Conservation (phyloP, 345 rosid species). For the Carallia pectinifolia region DNA sequence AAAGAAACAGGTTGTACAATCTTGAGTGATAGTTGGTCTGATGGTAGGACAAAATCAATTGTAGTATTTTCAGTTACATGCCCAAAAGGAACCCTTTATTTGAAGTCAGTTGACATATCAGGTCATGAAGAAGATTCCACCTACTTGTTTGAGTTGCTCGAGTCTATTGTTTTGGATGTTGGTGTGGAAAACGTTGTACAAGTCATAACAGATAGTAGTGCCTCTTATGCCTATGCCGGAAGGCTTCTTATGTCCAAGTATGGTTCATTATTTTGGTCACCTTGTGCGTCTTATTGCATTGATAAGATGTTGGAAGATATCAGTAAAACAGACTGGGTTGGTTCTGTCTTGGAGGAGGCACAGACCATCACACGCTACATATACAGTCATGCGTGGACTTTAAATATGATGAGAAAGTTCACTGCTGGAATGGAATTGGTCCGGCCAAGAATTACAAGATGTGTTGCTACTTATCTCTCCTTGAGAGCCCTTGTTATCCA, state of each 20-base stretch:
- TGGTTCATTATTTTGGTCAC: constrained; percentile 29
- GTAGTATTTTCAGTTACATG: constrained; percentile 24
- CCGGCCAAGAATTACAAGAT: constrained; percentile 23
- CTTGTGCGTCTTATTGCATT: constrained; percentile 28
- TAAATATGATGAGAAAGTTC: constrained; percentile 28
- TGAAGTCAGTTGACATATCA: constrained; percentile 31
- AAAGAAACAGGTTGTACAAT: constrained; percentile 31
- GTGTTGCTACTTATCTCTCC: constrained; percentile 20
- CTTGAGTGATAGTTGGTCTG: constrained; percentile 25
- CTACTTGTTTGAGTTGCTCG: constrained; percentile 28
- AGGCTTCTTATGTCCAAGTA: constrained; percentile 32
- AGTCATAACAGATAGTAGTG: constrained; percentile 20
- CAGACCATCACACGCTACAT: constrained; percentile 17
- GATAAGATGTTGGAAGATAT: constrained; percentile 32
- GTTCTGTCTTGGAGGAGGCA: constrained; percentile 23
- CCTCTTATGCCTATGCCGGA: constrained; percentile 24
- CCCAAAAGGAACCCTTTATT: constrained; percentile 24
- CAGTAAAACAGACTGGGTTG: constrained; percentile 23
- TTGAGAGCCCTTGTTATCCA: constrained; percentile 26
- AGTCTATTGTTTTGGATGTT: constrained; percentile 27
- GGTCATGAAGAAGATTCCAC: constrained; percentile 29
- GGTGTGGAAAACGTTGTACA: constrained; percentile 28
- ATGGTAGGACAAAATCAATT: constrained; percentile 21
- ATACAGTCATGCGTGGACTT: constrained; percentile 21
- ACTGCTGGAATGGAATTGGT: constrained; percentile 28